phyloP scores from a whole-genome alignment of 2,329 filamentous ascomycete species.

The Neofusicoccum laricinum region DNA sequence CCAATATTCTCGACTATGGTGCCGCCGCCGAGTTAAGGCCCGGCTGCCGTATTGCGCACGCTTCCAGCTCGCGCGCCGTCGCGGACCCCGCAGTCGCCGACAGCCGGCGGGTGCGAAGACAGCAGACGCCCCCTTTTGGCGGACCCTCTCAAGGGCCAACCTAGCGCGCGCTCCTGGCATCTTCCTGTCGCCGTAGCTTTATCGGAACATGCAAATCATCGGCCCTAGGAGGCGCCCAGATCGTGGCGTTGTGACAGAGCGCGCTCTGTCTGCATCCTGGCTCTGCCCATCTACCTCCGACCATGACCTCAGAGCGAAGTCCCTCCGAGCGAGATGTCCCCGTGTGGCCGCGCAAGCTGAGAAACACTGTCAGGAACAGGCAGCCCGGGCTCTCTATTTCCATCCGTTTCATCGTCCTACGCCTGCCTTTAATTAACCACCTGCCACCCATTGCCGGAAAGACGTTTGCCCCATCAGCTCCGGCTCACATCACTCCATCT shows the following conservation, averaged over 20 bases:
- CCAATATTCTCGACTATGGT: too few relatives aligned
- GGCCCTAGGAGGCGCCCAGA: background rate
- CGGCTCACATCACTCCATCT: background rate
- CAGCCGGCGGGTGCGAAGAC: background rate
- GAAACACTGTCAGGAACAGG: background rate
- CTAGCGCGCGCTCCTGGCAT: background rate
- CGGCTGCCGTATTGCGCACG: too few relatives aligned
- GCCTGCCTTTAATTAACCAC: background rate
- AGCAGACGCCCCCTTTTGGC: background rate
- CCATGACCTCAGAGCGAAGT: background rate
- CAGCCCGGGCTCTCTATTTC: background rate
- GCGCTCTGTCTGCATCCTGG: background rate
- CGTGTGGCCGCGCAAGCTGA: background rate
- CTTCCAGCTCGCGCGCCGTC: too few relatives aligned
- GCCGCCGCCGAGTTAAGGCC: too few relatives aligned
- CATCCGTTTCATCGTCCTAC: background rate
- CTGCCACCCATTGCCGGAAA: background rate
- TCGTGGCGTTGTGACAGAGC: background rate
- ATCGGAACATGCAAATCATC: constrained; percentile 3
- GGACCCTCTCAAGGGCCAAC: background rate
- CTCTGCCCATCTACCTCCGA: background rate
- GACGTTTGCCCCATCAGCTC: background rate
- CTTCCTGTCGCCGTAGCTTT: background rate
- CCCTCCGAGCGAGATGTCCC: background rate
- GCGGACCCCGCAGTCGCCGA: too few relatives aligned